Evolutionary conservation across 305 asterid species (phyloP).

Genomic region (Euphrasia arctica): DNA sequence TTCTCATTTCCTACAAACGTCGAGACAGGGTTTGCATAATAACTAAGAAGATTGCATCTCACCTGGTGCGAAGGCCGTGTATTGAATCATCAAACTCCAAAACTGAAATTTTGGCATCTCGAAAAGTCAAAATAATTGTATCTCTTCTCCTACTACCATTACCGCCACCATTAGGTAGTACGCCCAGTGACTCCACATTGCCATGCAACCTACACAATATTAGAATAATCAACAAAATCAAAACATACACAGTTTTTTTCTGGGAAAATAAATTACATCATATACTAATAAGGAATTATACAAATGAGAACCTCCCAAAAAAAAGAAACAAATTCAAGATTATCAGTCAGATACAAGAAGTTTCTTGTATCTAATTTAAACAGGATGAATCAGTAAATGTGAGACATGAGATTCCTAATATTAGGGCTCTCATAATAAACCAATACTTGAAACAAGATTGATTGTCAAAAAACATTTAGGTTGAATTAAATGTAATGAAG

Average conservation of each 20-base stretch:
- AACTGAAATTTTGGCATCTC: conserved; percentile 86
- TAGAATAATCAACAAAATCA: conserved; percentile 21
- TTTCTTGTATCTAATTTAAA: background rate
- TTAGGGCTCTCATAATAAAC: background rate
- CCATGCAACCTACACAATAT: conserved; percentile 75
- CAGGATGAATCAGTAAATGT: background rate
- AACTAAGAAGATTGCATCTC: conserved; percentile 28
- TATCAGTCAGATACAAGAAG: background rate
- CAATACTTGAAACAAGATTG: background rate
- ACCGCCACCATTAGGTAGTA: conserved; percentile 65
- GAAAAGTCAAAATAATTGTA: conserved; percentile 74
- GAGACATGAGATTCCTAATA: background rate
- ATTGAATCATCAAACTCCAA: conserved; percentile 93
- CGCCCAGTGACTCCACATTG: conserved; percentile 82
- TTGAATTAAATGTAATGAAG: background rate
- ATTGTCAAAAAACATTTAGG: background rate
- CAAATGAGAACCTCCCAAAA: background rate
- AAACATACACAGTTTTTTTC: conserved; percentile 6
- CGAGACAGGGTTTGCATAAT: conserved; percentile 8
- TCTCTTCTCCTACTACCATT: conserved; percentile 58
- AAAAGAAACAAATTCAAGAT: background rate
- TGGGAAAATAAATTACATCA: conserved; percentile 1
- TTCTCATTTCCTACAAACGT: conserved; percentile 4
- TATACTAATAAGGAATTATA: background rate
- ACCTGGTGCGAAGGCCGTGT: conserved; percentile 89